Conservation (phyloP, 2,329 filamentous ascomycete species). For the Magnaporthiopsis incrustans region DNA sequence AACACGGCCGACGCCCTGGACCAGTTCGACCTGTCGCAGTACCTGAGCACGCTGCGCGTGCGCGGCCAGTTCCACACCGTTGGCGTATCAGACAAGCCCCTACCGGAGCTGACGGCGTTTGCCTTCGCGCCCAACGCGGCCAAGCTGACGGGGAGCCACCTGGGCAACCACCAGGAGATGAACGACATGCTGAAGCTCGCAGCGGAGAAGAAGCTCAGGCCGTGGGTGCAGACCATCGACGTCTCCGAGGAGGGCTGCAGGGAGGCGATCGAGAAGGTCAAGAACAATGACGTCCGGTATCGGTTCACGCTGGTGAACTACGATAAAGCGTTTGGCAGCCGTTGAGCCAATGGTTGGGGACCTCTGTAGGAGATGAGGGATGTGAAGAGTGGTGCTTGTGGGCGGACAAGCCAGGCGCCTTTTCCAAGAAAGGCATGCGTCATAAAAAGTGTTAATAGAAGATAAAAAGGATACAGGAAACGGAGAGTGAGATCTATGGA, state of each 20-base stretch:
- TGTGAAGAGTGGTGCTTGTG: no score
- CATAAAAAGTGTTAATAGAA: no score
- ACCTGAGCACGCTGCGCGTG: slow-evolving; percentile 43
- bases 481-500: no score
- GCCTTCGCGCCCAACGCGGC: slow-evolving; percentile 31
- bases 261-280: slow-evolving; percentile 61
- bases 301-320: slow-evolving; percentile 62
- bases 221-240: slow-evolving; percentile 10
- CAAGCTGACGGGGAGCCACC: slow-evolving; percentile 40
- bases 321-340: slow-evolving; percentile 50
- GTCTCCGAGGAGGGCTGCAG: slow-evolving; percentile 41
- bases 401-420: background rate
- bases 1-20: slow-evolving; percentile 42
- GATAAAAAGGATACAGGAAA: no score
- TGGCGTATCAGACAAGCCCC: slow-evolving; percentile 44
- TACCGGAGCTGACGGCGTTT: slow-evolving; percentile 33
- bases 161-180: slow-evolving; percentile 54
- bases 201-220: slow-evolving; percentile 28
- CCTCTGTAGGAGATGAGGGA: background rate
- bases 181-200: slow-evolving; percentile 51
- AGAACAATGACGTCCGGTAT: slow-evolving; percentile 64
- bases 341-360: background rate
- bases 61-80: slow-evolving; percentile 50
- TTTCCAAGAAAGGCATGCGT: no score
- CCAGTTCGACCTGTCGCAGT: slow-evolving; percentile 44